These are phyloP conservation scores for Primulina eburnea DNA, from an alignment of 257 asterid species.

Conservation along the genomic window DNA sequence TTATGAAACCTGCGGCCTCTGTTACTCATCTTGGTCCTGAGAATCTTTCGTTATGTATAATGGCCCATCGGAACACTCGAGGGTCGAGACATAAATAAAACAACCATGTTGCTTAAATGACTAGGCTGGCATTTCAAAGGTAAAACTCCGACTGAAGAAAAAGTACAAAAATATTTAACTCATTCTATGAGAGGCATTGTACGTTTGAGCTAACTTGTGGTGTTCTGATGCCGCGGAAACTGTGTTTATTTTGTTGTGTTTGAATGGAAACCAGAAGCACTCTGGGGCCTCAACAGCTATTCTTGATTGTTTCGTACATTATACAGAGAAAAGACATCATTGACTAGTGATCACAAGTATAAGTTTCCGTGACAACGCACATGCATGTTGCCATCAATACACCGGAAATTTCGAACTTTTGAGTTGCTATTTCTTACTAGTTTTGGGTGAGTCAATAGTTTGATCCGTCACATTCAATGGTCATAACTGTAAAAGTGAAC, in stretches of 20 bases:
- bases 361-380: neutral
- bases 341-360: neutral
- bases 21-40: constrained; percentile 20
- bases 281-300: constrained; percentile 27
- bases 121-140: neutral
- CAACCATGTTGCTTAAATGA: too few relatives aligned
- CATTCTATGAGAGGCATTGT: constrained; percentile 7
- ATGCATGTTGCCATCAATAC: neutral
- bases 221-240: constrained; percentile 13
- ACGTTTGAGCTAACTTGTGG: constrained; percentile 13
- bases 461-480: neutral
- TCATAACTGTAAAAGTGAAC: neutral
- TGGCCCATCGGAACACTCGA: constrained; percentile 22
- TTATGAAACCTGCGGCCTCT: constrained; percentile 26
- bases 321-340: constrained; percentile 21
- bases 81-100: neutral
- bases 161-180: neutral
- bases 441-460: neutral
- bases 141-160: constrained; percentile 6
- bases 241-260: constrained; percentile 31
- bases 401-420: neutral
- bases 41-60: constrained; percentile 22
- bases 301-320: constrained; percentile 22
- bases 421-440: neutral
- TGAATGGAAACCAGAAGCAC: constrained; percentile 3